Percentiles rank a stretch among this genome's conserved stretches.
phyloP scores from a whole-genome alignment of 371 early-diverging fungal species.

The Mortierella sp. region DNA sequence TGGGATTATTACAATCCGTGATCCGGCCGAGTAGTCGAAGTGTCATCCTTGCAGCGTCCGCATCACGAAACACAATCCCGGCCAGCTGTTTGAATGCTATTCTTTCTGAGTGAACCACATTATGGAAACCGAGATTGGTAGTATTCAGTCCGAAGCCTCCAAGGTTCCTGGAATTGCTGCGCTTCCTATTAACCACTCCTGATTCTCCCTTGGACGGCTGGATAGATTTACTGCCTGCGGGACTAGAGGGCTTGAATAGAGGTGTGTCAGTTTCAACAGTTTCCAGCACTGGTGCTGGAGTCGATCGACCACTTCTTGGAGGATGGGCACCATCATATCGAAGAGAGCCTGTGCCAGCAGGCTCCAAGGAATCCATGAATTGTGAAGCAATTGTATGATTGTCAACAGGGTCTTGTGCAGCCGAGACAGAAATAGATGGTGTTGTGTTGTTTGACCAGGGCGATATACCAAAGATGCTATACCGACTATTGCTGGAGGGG shows the following conservation, averaged over 20 bases:
- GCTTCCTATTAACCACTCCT: conserved; percentile 36
- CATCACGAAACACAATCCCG: conserved; percentile 55
- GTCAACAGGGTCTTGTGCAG: conserved; percentile 15
- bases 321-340: conserved; percentile 33
- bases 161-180: conserved; percentile 54
- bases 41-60: conserved; percentile 56
- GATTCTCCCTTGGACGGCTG: conserved; percentile 15
- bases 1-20: conserved; percentile 49
- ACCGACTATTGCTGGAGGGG: conserved; percentile 13
- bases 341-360: conserved; percentile 19
- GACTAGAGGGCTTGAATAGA: not conserved
- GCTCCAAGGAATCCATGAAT: conserved; percentile 21
- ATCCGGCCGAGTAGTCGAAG: conserved; percentile 51
- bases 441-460: conserved; percentile 34
- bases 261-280: not conserved
- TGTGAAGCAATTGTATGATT: conserved; percentile 9
- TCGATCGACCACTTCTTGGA: conserved; percentile 31
- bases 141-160: conserved; percentile 54
- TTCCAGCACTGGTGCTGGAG: conserved; percentile 14
- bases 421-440: conserved; percentile 34
- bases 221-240: not conserved
- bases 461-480: conserved; percentile 45
- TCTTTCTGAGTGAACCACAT: conserved; percentile 42
- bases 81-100: conserved; percentile 48
- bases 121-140: conserved; percentile 45